Conservation (phyloP, 495 filamentous ascomycete species). For the Penicillium goetzii region DNA sequence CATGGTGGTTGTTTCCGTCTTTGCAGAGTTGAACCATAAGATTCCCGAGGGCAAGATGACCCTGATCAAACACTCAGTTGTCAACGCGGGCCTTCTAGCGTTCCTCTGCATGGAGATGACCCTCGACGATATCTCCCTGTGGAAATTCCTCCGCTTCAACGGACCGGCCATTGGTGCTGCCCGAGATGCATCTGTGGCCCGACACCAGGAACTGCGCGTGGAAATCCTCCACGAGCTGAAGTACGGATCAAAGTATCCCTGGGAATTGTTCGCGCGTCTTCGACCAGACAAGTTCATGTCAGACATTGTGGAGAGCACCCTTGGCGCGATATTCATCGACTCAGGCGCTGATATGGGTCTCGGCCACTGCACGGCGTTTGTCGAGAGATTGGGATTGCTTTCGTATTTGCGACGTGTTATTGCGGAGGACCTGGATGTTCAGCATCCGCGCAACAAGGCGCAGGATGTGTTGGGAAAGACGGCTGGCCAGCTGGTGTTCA, state of each 20-base stretch:
- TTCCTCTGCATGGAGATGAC: conserved; percentile 67
- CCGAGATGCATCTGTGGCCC: conserved; percentile 39
- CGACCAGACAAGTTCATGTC: conserved; percentile 80
- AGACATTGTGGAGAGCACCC: conserved; percentile 78
- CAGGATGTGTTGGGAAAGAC: conserved; percentile 55
- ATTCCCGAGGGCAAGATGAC: conserved; percentile 73
- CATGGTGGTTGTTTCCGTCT: conserved; percentile 63
- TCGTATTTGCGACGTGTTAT: conserved; percentile 65
- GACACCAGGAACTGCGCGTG: conserved; percentile 53
- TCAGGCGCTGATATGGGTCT: conserved; percentile 58
- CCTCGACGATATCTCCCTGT: conserved; percentile 50
- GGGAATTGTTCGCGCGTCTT: conserved; percentile 68
- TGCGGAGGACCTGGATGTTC: conserved; percentile 57
- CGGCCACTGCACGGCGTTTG: conserved; percentile 55
- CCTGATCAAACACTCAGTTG: conserved; percentile 69
- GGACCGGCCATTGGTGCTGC: conserved; percentile 50
- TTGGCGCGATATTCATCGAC: conserved; percentile 89
- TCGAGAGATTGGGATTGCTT: conserved; percentile 67
- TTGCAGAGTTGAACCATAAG: conserved; percentile 49
- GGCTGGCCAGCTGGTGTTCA: conserved; percentile 24
- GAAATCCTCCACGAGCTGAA: conserved; percentile 55
- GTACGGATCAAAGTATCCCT: conserved; percentile 64
- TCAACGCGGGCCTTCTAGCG: conserved; percentile 87
- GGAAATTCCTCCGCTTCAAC: conserved; percentile 71
- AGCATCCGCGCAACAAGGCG: conserved; percentile 76